Evolutionary conservation across 495 filamentous ascomycete species (phyloP), one percentile per base, ranked within the genome.

Genomic region (Penicillium ochrochloron): DNA sequence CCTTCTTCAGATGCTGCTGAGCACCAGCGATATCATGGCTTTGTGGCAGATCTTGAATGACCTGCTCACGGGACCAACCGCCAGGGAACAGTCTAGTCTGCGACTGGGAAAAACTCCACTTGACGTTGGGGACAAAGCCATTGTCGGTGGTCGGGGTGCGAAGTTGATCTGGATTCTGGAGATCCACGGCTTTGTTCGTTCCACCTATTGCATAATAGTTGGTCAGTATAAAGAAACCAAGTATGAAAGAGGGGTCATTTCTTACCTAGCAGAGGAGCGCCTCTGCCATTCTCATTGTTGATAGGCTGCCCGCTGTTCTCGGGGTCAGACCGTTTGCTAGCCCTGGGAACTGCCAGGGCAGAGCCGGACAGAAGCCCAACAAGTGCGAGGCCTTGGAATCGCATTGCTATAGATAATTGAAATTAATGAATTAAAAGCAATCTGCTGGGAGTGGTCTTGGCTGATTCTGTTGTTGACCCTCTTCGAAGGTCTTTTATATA

Each of bases 81-180:
- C 86, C 88, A 27, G 76, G 80, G 57, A 88, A 79, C 44, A 88
- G 73, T 29, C 80, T 81, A 6, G 84, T 87, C 74, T 86, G 84
- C 23, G 84, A 87, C 71, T 88, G 83, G 0, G 83, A 85, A 70
- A 90, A 89, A 60, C 84, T 84, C 87, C 87, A 89, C 66, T 87
- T 88, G 62, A 87, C 77, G 64, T 89, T 89, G 3, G 82, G 78
- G 0, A 88, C 85, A 25, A 81, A 75, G 19, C 88, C 88, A 44
- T 75, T 78, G 65, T 89, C 88, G 6, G 88, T 89, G 46, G 72
- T 75, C 60, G 85, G 82, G 34, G 76, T 73, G 11, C 82, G 84
- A 10, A 90, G 78, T 61, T 86, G 85, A 60, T 88, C 85, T 0
- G 85, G 86, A 63, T 89, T 89, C 65, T 85, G 79, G 6, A 84